These are phyloP conservation scores for Begonia fuchsioides DNA, from an alignment of 306 rosid species.

Conservation along the genomic window DNA sequence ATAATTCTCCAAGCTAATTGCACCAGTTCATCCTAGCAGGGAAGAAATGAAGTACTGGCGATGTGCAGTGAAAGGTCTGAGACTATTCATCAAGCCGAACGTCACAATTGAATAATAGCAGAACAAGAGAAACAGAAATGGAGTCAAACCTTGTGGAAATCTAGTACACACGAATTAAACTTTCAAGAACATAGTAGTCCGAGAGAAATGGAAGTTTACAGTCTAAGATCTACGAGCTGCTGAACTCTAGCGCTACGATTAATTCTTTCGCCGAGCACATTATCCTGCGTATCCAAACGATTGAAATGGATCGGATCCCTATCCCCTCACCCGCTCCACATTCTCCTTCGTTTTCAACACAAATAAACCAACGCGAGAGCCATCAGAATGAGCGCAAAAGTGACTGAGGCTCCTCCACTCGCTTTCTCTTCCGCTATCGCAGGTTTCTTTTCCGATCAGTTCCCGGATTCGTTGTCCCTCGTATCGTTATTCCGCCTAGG, in stretches of 20 bases:
- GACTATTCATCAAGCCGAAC: too few species aligned
- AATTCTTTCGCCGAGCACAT: conserved; percentile 78
- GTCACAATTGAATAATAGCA: too few species aligned
- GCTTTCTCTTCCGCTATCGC: not conserved
- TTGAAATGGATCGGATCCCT: conserved; percentile 58
- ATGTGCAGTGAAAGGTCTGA: too few species aligned
- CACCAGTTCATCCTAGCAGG: too few species aligned
- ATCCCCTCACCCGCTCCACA: conserved; percentile 78
- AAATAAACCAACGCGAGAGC: conserved; percentile 5
- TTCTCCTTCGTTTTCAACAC: conserved; percentile 39
- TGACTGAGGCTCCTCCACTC: not conserved
- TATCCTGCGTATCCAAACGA: conserved; percentile 74
- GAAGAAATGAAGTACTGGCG: too few species aligned
- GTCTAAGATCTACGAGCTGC: conserved; percentile 67
- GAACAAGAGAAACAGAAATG: too few species aligned
- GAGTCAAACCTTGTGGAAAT: too few species aligned
- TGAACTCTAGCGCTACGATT: conserved; percentile 73
- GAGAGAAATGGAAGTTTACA: conserved; percentile 17
- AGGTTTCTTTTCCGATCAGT: too few species aligned
- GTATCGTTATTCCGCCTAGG: too few species aligned
- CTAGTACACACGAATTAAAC: not conserved
- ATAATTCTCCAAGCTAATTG: too few species aligned
- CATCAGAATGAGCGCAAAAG: not conserved
- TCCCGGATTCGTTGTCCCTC: too few species aligned
- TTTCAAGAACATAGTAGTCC: not conserved